phyloP scores from a whole-genome alignment of 352 stramenopile genomes.

The Pythium chondricola region DNA sequence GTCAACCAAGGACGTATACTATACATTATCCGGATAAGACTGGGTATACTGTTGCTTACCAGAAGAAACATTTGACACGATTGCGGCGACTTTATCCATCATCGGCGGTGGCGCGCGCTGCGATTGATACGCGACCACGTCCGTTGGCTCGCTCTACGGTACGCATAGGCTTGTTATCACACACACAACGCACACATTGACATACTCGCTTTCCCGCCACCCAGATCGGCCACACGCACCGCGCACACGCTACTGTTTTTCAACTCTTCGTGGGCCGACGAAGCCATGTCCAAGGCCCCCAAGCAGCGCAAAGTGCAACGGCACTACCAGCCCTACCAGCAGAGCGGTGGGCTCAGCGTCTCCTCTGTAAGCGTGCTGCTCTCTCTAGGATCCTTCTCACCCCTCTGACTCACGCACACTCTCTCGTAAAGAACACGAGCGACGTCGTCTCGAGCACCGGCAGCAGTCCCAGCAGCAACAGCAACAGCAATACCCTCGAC shows the following conservation, averaged over 20 bases:
- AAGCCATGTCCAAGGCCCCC: slow-evolving; percentile 70
- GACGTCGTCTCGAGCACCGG: not conserved
- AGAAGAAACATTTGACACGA: slow-evolving; percentile 15
- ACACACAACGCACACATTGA: not conserved
- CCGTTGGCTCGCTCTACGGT: not conserved
- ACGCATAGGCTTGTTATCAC: not conserved
- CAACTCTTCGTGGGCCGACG: not conserved
- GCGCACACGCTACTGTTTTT: not conserved
- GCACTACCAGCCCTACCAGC: slow-evolving; percentile 81
- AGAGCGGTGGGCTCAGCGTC: slow-evolving; percentile 1
- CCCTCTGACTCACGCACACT: not conserved
- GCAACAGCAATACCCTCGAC: slow-evolving; percentile 5
- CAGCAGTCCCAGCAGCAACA: not conserved
- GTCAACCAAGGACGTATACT: slow-evolving; percentile 4
- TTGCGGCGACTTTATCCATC: too few species aligned
- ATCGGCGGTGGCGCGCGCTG: not conserved
- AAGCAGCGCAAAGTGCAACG: slow-evolving; percentile 69
- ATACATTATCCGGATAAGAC: slow-evolving; percentile 12
- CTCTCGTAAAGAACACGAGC: slow-evolving; percentile 1
- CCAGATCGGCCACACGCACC: not conserved
- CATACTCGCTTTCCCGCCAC: not conserved
- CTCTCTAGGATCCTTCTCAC: not conserved
- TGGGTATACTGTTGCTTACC: slow-evolving; percentile 5
- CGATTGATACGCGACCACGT: not conserved
- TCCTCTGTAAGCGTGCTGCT: not conserved